Conservation (phyloP, 805 yeast genomes). For the Metschnikowia noctiluminum region DNA sequence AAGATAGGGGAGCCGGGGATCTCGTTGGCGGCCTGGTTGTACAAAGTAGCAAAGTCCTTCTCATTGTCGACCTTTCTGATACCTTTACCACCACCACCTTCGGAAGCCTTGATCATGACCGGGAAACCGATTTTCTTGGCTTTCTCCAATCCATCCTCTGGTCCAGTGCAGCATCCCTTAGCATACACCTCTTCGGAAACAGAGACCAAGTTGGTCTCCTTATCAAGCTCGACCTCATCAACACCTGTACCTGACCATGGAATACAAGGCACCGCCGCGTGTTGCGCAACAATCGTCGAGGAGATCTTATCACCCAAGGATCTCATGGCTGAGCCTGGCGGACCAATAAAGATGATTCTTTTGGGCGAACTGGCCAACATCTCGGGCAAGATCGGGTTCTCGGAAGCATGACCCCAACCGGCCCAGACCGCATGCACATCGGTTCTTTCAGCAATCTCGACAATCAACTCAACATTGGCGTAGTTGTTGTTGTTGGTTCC, state of each 20-base stretch:
- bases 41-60: constrained; percentile 69
- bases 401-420: constrained; percentile 99
- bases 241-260: constrained; percentile 99
- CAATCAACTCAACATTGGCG: constrained; percentile 96
- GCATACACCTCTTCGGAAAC: constrained; percentile 81
- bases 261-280: constrained; percentile 96
- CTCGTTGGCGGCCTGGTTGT: constrained; percentile 93
- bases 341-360: constrained; percentile 92
- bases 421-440: constrained; percentile 99
- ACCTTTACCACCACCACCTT: constrained; percentile 99
- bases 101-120: constrained; percentile 98
- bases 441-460: constrained; percentile 95
- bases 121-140: constrained; percentile 94
- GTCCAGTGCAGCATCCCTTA: constrained; percentile 80
- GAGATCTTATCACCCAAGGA: constrained; percentile 98
- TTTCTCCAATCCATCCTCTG: constrained; percentile 84
- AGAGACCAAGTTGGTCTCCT: constrained; percentile 72
- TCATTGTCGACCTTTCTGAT: constrained; percentile 91
- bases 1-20: constrained; percentile 99
- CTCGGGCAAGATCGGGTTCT: constrained; percentile 93
- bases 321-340: constrained; percentile 99
- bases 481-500: constrained; percentile 98
- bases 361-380: constrained; percentile 89
- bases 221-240: constrained; percentile 70
- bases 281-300: constrained; percentile 98